A percentile compares a stretch with the other conserved stretches of the same genome.
These are phyloP conservation scores for Bacidia gigantensis DNA, from an alignment of 495 filamentous ascomycete genomes.

Conservation along the genomic window DNA sequence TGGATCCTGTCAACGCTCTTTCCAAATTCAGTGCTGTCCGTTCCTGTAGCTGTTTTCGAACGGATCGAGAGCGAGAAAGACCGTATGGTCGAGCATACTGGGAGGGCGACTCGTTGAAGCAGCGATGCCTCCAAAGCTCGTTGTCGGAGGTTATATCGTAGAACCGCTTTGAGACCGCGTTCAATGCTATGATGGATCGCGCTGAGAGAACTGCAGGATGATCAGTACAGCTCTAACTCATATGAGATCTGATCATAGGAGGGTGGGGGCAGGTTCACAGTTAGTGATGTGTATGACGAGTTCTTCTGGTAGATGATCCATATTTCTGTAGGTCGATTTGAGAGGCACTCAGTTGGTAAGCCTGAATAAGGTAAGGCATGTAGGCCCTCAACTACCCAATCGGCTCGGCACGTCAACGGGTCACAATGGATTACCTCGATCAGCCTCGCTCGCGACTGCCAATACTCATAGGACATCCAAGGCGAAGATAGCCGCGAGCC, in stretches of 20 bases:
- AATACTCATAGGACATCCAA: too few relatives aligned
- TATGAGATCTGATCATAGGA: not conserved
- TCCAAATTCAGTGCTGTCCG: not conserved
- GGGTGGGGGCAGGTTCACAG: conserved; percentile 34
- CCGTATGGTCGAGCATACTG: conserved; percentile 14
- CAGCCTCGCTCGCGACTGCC: too few relatives aligned
- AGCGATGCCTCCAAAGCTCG: conserved; percentile 59
- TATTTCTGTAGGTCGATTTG: too few relatives aligned
- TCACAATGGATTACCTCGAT: too few relatives aligned
- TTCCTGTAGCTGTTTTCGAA: not conserved
- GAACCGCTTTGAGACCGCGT: conserved; percentile 55
- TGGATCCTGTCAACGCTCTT: not conserved
- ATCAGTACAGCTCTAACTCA: not conserved
- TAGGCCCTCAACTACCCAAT: too few relatives aligned
- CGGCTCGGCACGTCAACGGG: too few relatives aligned
- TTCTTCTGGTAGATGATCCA: conserved; percentile 61
- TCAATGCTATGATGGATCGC: conserved; percentile 52
- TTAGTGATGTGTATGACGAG: conserved; percentile 61
- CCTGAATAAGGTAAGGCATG: too few relatives aligned
- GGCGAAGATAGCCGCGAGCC: too few relatives aligned
- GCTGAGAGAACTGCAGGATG: conserved; percentile 49
- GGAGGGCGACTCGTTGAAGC: conserved; percentile 53
- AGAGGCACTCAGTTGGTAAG: too few relatives aligned
- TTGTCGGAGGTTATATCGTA: conserved; percentile 61
- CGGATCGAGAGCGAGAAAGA: not conserved